Conservation (phyloP, 1,284 basidiomycete species). For the Ceratorhiza oryzae-sativae region DNA sequence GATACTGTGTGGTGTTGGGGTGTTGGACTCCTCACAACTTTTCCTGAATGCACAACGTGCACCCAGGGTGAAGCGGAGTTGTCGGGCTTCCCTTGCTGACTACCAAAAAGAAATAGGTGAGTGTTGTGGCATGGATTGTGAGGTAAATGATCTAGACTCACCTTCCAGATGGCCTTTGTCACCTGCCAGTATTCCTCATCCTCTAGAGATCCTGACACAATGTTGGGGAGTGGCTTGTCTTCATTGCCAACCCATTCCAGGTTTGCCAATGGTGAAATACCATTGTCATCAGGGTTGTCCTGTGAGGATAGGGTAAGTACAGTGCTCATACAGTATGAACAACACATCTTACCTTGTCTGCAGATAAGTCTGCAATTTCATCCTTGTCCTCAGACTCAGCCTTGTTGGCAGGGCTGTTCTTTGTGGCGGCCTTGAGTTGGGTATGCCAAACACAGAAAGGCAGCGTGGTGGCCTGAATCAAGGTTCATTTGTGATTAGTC, state of each 20-base stretch:
- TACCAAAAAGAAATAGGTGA: neutral
- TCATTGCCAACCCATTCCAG: neutral
- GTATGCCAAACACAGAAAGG: neutral
- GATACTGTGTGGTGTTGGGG: neutral
- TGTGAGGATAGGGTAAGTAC: neutral
- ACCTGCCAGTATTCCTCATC: neutral
- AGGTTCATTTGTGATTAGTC: neutral
- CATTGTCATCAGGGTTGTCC: neutral
- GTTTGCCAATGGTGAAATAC: neutral
- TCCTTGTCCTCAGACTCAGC: neutral
- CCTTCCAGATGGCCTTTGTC: neutral
- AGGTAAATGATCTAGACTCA: neutral
- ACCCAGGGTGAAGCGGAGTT: too few relatives aligned
- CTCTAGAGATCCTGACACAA: neutral
- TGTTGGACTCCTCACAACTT: too few relatives aligned
- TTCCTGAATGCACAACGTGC: too few relatives aligned
- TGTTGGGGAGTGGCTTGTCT: neutral
- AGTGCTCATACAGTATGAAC: neutral
- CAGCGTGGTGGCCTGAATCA: neutral
- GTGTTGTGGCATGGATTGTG: neutral
- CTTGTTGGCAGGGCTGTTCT: neutral
- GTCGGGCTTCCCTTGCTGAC: too few relatives aligned
- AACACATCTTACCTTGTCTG: neutral
- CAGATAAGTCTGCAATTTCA: too few relatives aligned
- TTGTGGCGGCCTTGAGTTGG: neutral